Percentiles rank a stretch among this genome's conserved stretches.
phyloP scores from a whole-genome alignment of 257 asterid genomes.

The Nicotiana benthamiana region DNA sequence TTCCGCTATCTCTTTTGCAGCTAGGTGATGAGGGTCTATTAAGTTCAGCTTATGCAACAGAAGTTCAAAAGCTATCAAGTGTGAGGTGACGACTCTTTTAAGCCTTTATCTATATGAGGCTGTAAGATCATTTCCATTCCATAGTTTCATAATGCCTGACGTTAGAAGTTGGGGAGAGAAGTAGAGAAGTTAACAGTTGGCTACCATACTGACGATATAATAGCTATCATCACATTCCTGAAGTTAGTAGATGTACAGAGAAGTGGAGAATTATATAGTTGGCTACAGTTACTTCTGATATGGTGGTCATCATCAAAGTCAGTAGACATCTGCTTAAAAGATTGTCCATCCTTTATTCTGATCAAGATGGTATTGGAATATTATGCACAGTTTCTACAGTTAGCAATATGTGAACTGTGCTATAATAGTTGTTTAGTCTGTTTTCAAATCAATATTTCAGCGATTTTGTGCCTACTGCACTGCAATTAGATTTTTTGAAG shows the following conservation, averaged over 20 bases:
- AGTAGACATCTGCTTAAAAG: neutral
- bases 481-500: neutral
- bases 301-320: neutral
- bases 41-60: slow-evolving; percentile 62
- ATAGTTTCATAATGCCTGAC: neutral
- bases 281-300: neutral
- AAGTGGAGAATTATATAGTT: neutral
- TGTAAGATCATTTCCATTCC: neutral
- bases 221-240: neutral
- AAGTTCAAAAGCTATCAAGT: slow-evolving; percentile 63
- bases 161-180: slow-evolving; percentile 1
- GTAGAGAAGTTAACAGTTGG: neutral
- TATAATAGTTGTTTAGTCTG: neutral
- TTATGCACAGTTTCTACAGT: neutral
- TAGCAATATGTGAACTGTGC: neutral
- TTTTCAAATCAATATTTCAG: neutral
- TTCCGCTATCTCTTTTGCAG: slow-evolving; percentile 38
- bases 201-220: neutral
- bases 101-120: neutral
- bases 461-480: neutral
- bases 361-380: neutral
- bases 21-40: slow-evolving; percentile 87
- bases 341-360: neutral
- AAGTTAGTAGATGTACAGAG: neutral
- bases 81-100: slow-evolving; percentile 46